Percentiles rank a stretch among this genome's conserved stretches.
phyloP scores from a whole-genome alignment of 345 rosid species.

The Bruguiera sexangula region DNA sequence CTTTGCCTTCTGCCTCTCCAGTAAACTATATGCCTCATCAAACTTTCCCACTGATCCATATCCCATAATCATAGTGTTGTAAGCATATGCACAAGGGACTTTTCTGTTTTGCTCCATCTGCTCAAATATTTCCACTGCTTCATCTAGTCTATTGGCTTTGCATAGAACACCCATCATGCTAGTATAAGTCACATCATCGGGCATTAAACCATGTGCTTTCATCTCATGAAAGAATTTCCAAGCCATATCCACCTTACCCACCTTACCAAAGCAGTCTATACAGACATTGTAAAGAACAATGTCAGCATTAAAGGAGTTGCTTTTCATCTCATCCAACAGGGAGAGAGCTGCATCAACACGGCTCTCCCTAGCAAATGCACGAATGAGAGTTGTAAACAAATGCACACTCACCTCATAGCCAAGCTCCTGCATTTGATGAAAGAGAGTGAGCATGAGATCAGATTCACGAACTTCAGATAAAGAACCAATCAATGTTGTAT shows the following conservation, averaged over 20 bases:
- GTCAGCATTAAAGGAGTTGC: slow-evolving; percentile 67
- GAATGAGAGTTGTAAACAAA: slow-evolving; percentile 81
- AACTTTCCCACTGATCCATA: slow-evolving; percentile 85
- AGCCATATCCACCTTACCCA: slow-evolving; percentile 86
- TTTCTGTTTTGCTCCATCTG: slow-evolving; percentile 57
- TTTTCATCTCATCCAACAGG: slow-evolving; percentile 89
- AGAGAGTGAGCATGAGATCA: slow-evolving; percentile 70
- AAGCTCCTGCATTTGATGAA: slow-evolving; percentile 89
- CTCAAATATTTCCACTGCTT: slow-evolving; percentile 85
- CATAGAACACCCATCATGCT: slow-evolving; percentile 91
- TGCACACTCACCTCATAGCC: slow-evolving; percentile 86
- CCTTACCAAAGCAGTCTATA: slow-evolving; percentile 92
- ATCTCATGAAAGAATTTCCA: slow-evolving; percentile 98
- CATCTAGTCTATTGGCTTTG: slow-evolving; percentile 69
- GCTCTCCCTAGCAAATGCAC: slow-evolving; percentile 77
- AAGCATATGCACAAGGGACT: slow-evolving; percentile 89
- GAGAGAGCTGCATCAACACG: slow-evolving; percentile 78
- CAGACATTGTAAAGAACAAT: slow-evolving; percentile 92
- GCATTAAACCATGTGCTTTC: slow-evolving; percentile 57
- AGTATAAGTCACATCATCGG: slow-evolving; percentile 91
- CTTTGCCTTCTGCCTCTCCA: slow-evolving; percentile 80
- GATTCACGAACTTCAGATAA: slow-evolving; percentile 54
- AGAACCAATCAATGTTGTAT: slow-evolving; percentile 86
- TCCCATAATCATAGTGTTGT: slow-evolving; percentile 96
- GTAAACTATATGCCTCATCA: slow-evolving; percentile 67